A percentile compares a stretch with the other conserved stretches of the same genome.
These are phyloP conservation scores for Populus trichocarpa DNA, from an alignment of 441 rosid genomes.

Conservation along the genomic window DNA sequence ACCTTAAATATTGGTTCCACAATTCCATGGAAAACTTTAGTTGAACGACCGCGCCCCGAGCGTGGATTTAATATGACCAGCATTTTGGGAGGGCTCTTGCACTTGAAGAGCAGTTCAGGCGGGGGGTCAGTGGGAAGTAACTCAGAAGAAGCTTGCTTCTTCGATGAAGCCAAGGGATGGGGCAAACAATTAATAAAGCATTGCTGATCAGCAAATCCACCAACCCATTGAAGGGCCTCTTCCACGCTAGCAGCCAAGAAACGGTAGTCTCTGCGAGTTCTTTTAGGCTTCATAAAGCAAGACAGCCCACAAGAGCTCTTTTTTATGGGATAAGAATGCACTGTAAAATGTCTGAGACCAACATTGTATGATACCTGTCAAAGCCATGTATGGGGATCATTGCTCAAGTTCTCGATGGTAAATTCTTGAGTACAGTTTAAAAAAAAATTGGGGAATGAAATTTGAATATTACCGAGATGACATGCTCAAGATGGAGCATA, in stretches of 20 bases:
- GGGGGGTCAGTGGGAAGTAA: constrained; percentile 79
- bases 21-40: constrained; percentile 79
- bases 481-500: constrained; percentile 65
- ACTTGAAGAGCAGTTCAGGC: constrained; percentile 84
- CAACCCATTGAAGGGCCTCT: constrained; percentile 98
- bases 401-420: no score
- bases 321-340: constrained; percentile 82
- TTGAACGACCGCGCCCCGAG: constrained; percentile 97
- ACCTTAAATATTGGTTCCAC: constrained; percentile 99
- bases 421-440: no score
- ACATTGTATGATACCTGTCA: constrained; percentile 77
- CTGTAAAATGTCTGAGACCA: constrained; percentile 86
- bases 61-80: constrained; percentile 95
- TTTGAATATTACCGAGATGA: constrained; percentile 57
- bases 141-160: constrained; percentile 92
- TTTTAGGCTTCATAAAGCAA: constrained; percentile 70
- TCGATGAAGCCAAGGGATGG: constrained; percentile 87
- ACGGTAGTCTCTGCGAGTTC: constrained; percentile 80
- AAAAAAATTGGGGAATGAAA: background rate
- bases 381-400: constrained; percentile 5
- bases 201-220: constrained; percentile 94
- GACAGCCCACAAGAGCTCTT: constrained; percentile 70
- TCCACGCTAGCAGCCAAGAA: constrained; percentile 74
- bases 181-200: constrained; percentile 93
- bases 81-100: constrained; percentile 92